Conservation (phyloP, 768 basidiomycete genomes). For the Kwoniella pini region DNA sequence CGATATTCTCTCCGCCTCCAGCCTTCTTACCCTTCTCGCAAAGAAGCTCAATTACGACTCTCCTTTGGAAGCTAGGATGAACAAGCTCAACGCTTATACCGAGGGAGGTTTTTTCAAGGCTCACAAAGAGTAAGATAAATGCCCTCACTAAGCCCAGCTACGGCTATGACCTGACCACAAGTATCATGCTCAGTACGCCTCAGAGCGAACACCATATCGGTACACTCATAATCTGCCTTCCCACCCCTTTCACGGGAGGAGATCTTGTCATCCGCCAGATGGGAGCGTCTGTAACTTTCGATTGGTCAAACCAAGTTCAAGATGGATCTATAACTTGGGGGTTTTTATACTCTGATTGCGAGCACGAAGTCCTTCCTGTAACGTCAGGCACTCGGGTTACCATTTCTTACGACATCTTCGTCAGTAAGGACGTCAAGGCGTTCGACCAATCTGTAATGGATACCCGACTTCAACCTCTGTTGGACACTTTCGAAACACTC, state of each 20-base stretch:
- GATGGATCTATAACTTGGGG: conserved; percentile 48
- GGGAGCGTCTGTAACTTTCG: conserved; percentile 2
- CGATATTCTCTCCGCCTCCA: conserved; percentile 4
- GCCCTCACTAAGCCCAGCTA: too few species aligned
- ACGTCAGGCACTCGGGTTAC: conserved; percentile 58
- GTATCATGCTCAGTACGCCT: conserved; percentile 13
- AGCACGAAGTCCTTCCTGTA: conserved; percentile 59
- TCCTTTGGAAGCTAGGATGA: conserved; percentile 3
- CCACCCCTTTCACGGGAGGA: conserved; percentile 22
- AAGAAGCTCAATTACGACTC: conserved; percentile 2
- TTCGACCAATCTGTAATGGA: neutral
- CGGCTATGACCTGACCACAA: neutral
- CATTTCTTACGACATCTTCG: conserved; percentile 52
- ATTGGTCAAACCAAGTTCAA: conserved; percentile 14
- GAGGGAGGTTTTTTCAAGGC: conserved; percentile 28
- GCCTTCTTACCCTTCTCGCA: conserved; percentile 1
- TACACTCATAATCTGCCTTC: conserved; percentile 27
- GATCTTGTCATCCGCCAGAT: conserved; percentile 28
- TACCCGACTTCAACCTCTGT: neutral
- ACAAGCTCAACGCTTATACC: conserved; percentile 29
- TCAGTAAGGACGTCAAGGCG: neutral
- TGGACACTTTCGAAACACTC: neutral
- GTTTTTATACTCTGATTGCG: conserved; percentile 59
- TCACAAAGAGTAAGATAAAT: conserved; percentile 30
- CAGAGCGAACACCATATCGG: conserved; percentile 19